Evolutionary conservation across 352 stramenopile genomes (phyloP).

Genomic region (Phytopythium cucurbitacearum): DNA sequence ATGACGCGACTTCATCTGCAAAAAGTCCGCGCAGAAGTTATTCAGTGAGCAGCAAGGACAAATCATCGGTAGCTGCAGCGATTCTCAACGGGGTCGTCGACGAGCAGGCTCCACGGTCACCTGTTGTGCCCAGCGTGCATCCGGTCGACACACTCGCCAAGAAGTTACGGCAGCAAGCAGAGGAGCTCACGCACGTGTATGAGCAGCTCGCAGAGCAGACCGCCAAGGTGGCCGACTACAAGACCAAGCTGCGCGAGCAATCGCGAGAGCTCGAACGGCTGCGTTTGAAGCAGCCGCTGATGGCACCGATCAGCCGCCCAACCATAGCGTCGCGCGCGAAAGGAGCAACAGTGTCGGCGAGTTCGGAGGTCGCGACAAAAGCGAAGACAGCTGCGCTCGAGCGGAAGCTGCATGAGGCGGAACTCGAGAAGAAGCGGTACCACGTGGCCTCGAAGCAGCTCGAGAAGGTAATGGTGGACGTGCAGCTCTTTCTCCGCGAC

Average conservation of each 20-base stretch:
- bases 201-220: slow-evolving; percentile 65
- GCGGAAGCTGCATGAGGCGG: slow-evolving; percentile 32
- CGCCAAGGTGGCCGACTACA: slow-evolving; percentile 28
- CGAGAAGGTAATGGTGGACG: slow-evolving; percentile 28
- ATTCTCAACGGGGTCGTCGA: no score
- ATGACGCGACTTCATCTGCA: no score
- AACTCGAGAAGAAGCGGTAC: slow-evolving; percentile 38
- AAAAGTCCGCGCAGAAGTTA: no score
- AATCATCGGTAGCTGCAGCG: no score
- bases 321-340: not conserved
- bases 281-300: not conserved
- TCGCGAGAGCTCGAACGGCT: slow-evolving; percentile 24
- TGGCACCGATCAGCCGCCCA: no score
- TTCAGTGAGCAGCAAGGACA: no score
- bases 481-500: slow-evolving; percentile 32
- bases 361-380: slow-evolving; percentile 7
- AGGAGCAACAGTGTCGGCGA: not conserved
- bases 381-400: slow-evolving; percentile 14
- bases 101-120: no score
- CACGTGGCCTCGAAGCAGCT: slow-evolving; percentile 28
- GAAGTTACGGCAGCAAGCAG: slow-evolving; percentile 66
- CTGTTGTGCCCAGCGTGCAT: slow-evolving; percentile 20
- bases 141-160: slow-evolving; percentile 67
- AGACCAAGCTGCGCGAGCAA: slow-evolving; percentile 35
- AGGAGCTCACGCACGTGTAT: slow-evolving; percentile 66